Conservation (phyloP, 805 yeast genomes). For the Hanseniaspora lindneri region DNA sequence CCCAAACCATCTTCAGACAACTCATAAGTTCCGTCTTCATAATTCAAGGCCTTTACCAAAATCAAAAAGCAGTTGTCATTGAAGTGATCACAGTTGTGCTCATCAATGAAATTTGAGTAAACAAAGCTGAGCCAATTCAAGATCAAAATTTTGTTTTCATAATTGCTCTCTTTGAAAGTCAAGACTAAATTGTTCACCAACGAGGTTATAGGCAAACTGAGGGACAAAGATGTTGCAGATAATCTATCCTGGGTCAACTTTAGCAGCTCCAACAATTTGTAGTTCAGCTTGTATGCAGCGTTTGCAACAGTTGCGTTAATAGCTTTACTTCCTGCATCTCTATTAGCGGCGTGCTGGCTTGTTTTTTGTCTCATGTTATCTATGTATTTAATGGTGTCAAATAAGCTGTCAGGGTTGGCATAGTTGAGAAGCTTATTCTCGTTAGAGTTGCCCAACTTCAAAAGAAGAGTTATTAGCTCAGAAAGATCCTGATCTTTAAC, state of each 20-base stretch:
- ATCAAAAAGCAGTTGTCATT: constrained; percentile 62
- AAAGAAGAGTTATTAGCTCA: constrained; percentile 2
- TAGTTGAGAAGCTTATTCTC: not conserved
- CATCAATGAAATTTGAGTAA: constrained; percentile 51
- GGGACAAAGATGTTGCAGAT: constrained; percentile 21
- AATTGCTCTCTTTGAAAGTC: constrained; percentile 65
- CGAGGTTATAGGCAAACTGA: constrained; percentile 26
- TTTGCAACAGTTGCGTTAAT: not conserved
- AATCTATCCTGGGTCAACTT: constrained; percentile 23
- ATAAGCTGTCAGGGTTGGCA: not conserved
- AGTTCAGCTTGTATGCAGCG: constrained; percentile 28
- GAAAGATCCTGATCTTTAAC: constrained; percentile 8
- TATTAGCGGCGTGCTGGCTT: not conserved
- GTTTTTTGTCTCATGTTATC: constrained; percentile 4
- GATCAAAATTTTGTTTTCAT: constrained; percentile 69
- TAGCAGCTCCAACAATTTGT: constrained; percentile 38
- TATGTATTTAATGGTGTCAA: constrained; percentile 7
- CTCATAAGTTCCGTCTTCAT: constrained; percentile 32
- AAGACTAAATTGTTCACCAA: constrained; percentile 60
- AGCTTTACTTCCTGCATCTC: not conserved
- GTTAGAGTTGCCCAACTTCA: constrained; percentile 3
- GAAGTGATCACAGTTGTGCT: constrained; percentile 38
- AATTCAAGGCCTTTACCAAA: constrained; percentile 57
- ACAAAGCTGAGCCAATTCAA: constrained; percentile 82
- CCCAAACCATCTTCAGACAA: constrained; percentile 12